A percentile compares a stretch with the other conserved stretches of the same genome.
Evolutionary conservation across 164 flowering plant species (phyloP).

Genomic region (Santalum album): DNA sequence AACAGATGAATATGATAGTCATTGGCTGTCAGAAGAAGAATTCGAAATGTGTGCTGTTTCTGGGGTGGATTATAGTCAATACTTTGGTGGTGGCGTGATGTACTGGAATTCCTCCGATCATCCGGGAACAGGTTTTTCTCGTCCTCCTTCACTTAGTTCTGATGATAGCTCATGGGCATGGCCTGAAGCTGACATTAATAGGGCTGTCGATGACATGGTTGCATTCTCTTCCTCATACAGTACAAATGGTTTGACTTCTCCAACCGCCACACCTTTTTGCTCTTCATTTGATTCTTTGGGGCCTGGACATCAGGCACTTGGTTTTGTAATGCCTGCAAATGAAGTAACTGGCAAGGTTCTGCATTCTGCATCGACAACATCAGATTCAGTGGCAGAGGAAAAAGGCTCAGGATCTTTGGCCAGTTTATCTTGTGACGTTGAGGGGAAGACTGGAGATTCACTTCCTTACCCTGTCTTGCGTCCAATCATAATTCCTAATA

Average conservation of each 20-base stretch:
- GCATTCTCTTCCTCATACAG: constrained; percentile 82
- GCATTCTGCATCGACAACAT: constrained; percentile 43
- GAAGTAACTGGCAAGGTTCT: constrained; percentile 51
- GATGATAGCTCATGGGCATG: constrained; percentile 98
- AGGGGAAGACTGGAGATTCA: constrained; percentile 56
- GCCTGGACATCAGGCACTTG: constrained; percentile 59
- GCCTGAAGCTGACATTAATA: constrained; percentile 89
- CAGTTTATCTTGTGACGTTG: constrained; percentile 50
- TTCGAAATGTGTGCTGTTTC: constrained; percentile 66
- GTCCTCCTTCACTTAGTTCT: constrained; percentile 93
- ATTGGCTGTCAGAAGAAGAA: constrained; percentile 88
- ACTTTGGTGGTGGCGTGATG: constrained; percentile 97
- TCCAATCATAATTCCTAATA: constrained; percentile 75
- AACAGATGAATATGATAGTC: constrained; percentile 55
- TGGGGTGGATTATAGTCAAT: constrained; percentile 81
- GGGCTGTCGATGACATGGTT: constrained; percentile 94
- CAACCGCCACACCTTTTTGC: constrained; percentile 76
- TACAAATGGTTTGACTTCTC: constrained; percentile 83
- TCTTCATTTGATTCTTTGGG: constrained; percentile 87
- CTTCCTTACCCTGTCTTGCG: constrained; percentile 69
- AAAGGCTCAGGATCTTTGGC: constrained; percentile 49
- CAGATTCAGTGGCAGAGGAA: constrained; percentile 51
- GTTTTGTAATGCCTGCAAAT: constrained; percentile 72
- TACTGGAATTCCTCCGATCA: constrained; percentile 92
- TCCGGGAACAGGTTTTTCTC: constrained; percentile 66